A percentile compares a stretch with the other conserved stretches of the same genome.
Conservation (phyloP, 139 green algal genomes). For the Coccomyxa sp. region DNA sequence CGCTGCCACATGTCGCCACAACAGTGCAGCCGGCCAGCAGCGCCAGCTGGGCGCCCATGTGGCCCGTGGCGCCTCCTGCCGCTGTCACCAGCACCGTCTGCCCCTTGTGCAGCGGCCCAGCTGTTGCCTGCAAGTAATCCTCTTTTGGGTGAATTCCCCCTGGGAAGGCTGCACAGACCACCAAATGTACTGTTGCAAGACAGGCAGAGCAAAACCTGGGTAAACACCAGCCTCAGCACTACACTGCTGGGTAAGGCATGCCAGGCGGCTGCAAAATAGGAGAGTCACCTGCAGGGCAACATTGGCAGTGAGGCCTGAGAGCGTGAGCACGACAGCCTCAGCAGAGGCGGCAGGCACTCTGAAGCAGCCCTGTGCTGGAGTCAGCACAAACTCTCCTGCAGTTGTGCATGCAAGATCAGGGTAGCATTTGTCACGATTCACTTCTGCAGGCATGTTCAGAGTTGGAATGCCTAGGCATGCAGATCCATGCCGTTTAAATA, state of each 20-base stretch:
- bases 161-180: too few species aligned
- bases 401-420: too few species aligned
- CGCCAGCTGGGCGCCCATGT: slow-evolving; percentile 65
- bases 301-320: slow-evolving; percentile 48
- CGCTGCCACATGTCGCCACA: slow-evolving; percentile 38
- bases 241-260: too few species aligned
- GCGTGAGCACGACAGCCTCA: slow-evolving; percentile 31
- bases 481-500: too few species aligned
- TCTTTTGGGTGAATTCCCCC: too few species aligned
- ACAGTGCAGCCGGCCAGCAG: slow-evolving; percentile 35
- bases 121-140: slow-evolving; percentile 6
- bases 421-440: too few species aligned
- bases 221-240: too few species aligned
- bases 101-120: slow-evolving; percentile 22
- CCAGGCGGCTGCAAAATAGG: neutral
- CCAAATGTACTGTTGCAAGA: too few species aligned
- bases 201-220: too few species aligned
- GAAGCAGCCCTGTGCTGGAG: slow-evolving; percentile 18
- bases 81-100: slow-evolving; percentile 58
- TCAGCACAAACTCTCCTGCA: slow-evolving; percentile 44
- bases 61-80: slow-evolving; percentile 59
- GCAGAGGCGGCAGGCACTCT: slow-evolving; percentile 9
- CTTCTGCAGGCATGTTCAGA: too few species aligned
- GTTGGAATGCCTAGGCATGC: too few species aligned
- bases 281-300: slow-evolving; percentile 38